Evolutionary conservation across 73 alveolate species (phyloP).

Genomic region (Tetrahymena malaccensis): DNA sequence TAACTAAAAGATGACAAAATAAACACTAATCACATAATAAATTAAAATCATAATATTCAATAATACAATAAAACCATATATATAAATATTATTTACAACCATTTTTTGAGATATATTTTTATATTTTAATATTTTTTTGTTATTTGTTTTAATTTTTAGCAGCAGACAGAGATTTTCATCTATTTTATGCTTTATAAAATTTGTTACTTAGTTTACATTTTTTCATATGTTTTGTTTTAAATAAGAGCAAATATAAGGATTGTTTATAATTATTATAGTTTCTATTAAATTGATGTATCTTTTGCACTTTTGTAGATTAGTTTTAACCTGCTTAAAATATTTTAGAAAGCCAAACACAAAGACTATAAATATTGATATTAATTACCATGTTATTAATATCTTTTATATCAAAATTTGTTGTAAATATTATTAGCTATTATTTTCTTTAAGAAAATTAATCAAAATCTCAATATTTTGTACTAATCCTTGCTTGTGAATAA

Average conservation of each 20-base stretch:
- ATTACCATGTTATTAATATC: neutral
- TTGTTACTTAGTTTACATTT: neutral
- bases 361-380: neutral
- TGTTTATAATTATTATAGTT: neutral
- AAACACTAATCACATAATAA: no score
- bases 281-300: neutral
- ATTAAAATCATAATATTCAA: no score
- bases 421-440: neutral
- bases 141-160: no score
- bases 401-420: neutral
- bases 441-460: neutral
- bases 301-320: neutral
- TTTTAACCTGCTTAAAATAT: neutral
- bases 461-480: neutral
- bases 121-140: no score
- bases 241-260: neutral
- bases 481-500: neutral
- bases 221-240: neutral
- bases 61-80: no score
- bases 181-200: no score
- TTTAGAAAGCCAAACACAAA: neutral
- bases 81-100: no score
- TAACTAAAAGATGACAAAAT: no score
- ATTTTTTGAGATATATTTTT: no score
- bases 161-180: no score